A percentile compares a stretch with the other conserved stretches of the same genome.
phyloP scores from a whole-genome alignment of 2,329 filamentous ascomycete genomes.

The Metarhizium robertsii region DNA sequence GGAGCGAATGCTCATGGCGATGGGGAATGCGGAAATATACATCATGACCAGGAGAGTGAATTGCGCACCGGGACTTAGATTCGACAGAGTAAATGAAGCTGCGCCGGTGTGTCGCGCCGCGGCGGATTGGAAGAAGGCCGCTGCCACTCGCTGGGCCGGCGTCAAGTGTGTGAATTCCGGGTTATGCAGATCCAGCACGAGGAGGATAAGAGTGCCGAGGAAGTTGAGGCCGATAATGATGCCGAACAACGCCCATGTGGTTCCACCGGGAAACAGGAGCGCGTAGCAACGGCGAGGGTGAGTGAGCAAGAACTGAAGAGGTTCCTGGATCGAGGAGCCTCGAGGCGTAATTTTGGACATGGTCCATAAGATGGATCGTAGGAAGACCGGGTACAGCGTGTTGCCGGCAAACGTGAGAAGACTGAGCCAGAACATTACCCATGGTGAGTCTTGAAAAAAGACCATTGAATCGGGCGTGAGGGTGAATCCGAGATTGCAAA shows the following conservation, averaged over 20 bases:
- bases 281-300: constrained; percentile 56
- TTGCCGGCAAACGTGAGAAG: constrained; percentile 42
- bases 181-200: constrained; percentile 42
- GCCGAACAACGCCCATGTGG: constrained; percentile 48
- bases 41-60: constrained; percentile 55
- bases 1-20: constrained; percentile 51
- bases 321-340: constrained; percentile 27
- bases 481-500: constrained; percentile 43
- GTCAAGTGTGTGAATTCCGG: constrained; percentile 35
- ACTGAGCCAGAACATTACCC: constrained; percentile 36
- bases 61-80: constrained; percentile 44
- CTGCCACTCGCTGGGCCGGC: constrained; percentile 36
- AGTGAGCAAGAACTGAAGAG: constrained; percentile 48
- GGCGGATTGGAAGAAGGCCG: constrained; percentile 49
- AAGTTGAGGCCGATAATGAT: constrained; percentile 43
- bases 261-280: constrained; percentile 48
- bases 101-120: constrained; percentile 38
- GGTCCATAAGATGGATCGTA: constrained; percentile 49
- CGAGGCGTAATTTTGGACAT: constrained; percentile 37
- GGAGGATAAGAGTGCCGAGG: constrained; percentile 45
- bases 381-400: constrained; percentile 47
- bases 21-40: constrained; percentile 54
- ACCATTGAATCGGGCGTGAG: constrained; percentile 46
- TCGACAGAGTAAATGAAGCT: constrained; percentile 39
- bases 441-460: constrained; percentile 33